A percentile compares a stretch with the other conserved stretches of the same genome.
Evolutionary conservation across 2,329 filamentous ascomycete species (phyloP).

Genomic region (Curvularia hawaiiensis): DNA sequence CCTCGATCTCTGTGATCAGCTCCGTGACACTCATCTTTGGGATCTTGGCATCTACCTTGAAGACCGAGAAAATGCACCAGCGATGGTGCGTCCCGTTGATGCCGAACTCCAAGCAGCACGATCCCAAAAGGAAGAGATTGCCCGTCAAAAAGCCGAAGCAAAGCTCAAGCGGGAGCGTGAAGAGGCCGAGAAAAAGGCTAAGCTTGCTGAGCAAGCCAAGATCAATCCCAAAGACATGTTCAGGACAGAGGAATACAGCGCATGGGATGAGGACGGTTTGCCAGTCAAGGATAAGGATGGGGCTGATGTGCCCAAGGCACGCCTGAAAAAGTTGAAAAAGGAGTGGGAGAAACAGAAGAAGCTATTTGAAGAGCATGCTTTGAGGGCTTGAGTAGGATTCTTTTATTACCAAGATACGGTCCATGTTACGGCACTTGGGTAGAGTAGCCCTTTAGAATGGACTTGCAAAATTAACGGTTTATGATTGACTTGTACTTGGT

Average conservation of each 20-base stretch:
- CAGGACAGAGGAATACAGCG: slow-evolving; percentile 66
- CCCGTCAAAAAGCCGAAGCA: slow-evolving; percentile 50
- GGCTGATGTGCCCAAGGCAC: slow-evolving; percentile 79
- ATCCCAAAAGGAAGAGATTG: slow-evolving; percentile 59
- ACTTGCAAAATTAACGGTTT: background rate
- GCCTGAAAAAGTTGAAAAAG: slow-evolving; percentile 82
- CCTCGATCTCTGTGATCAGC: slow-evolving; percentile 70
- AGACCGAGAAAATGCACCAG: slow-evolving; percentile 73
- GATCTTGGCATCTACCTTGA: slow-evolving; percentile 87
- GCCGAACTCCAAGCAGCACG: slow-evolving; percentile 59
- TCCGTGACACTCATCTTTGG: slow-evolving; percentile 82
- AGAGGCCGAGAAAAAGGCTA: slow-evolving; percentile 59
- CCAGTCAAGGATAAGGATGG: slow-evolving; percentile 79
- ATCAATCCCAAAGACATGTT: slow-evolving; percentile 65
- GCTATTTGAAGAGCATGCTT: slow-evolving; percentile 62
- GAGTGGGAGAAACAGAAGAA: slow-evolving; percentile 92
- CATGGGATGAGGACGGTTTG: slow-evolving; percentile 82
- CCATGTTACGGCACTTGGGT: background rate
- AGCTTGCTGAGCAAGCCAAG: slow-evolving; percentile 62
- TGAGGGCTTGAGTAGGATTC: background rate
- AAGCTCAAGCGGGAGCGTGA: slow-evolving; percentile 64
- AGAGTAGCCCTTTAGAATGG: background rate
- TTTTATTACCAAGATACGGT: background rate
- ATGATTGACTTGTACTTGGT: background rate
- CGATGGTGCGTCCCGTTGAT: slow-evolving; percentile 73